Evolutionary conservation across 805 yeast genomes (phyloP), one percentile per base, ranked within the genome.

Genomic region (Scheffersomyces ergatensis): DNA sequence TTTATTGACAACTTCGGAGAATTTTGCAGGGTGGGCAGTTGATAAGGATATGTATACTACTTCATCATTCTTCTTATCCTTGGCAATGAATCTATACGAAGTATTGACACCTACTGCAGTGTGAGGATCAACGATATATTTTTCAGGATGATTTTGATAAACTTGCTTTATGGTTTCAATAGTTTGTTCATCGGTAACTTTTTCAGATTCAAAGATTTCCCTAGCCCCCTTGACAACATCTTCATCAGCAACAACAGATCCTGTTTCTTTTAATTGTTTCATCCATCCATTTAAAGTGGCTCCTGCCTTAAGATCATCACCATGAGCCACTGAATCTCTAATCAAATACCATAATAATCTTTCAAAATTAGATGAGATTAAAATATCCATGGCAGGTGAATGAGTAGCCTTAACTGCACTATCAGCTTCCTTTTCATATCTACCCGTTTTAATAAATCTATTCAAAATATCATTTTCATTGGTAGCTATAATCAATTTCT

Each of bases 1-100:
- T 53, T 77, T 69, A 63, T 90, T 84, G 19, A 93, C 99, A 37
- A 96, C 99, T 48, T 89, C 97, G 19, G 96, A 87, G 58, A 93
- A 93, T 68, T 93, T 93, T 45, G 99, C 99, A 33, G 99, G 99
- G 62, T 93, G 99, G 7, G 99, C 99, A 36, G 99, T 93, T 9
- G 97, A 85, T 43, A 93, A 77, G 4, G 96, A 85, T 34, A 93
- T 75, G 58, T 77, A 77, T 41, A 77, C 70, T 21, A 69, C 58
- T 17, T 62, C 44, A n/a, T n/a, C n/a, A 8, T 47, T 55, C n/a
- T 34, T 18, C 15, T 30, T 36, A 29, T 66, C 64, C 19, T 62
- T 58, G 34, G 70, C 75, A 39, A 85, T 77, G 56, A 78, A 73
- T 50, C 82, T 74, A 50, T 83, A 75, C 31, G 93, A 71, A 16